Evolutionary conservation across 108 stramenopile genomes (phyloP), one percentile per base, ranked within the genome.

Genomic region (Skeletonema tropicum): DNA sequence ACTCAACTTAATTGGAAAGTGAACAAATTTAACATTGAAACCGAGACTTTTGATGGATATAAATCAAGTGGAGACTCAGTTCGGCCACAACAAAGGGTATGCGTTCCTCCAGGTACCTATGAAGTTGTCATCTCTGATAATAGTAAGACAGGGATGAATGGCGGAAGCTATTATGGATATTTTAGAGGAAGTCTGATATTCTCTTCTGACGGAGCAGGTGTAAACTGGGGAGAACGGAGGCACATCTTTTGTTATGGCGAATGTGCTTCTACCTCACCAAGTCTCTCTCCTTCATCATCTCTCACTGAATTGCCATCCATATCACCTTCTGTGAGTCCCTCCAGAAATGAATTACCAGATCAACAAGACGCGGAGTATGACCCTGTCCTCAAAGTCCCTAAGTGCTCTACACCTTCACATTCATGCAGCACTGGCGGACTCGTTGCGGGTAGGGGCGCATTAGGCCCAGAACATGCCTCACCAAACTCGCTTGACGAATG

Each of bases 171-270:
- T n/a, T 8, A 8, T 55, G 21, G 52, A 55, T 25, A 7, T 23
- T 23, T 21, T 2, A 23, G 6, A 5, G 52, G 52, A 55, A 7
- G 52, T 55, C 21, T 9, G 23, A 23, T 23, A 55, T 55, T 55
- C 52, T 6, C 23, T 10, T 55, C 52, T 55, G 52, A 55, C 23
- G 5, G 23, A 55, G 0, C 5, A 10, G 23, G 1, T 55, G 52
- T 3, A n/a, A 45, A 55, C 23, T 55, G 52, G 52, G 9, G 4
- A n/a, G 21, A 55, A 23, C 23, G 9, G 52, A 21, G 52, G 23
- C 52, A 55, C 23, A 55, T 55, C 52, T 55, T 55, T 23, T 55
- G 52, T 55, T 55, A 23, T 23, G 52, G 21, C 6, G 52, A 55
- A 55, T 55, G 52, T 11, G 52, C 52, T 55, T 55, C 52, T 2